Conservation (phyloP, 306 rosid genomes). For the Gastrolobium villosum region DNA sequence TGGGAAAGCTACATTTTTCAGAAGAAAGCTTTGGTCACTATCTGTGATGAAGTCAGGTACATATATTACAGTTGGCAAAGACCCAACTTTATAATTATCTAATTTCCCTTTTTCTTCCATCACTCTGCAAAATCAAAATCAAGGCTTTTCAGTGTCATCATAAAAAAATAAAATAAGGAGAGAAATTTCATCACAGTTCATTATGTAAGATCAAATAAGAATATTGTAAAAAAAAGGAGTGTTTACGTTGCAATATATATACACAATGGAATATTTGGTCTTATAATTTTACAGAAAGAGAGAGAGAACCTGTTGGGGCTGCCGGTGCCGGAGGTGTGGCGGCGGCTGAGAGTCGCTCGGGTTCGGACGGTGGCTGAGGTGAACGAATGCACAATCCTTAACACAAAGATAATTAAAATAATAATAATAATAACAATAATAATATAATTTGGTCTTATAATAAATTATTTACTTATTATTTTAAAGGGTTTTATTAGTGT, state of each 20-base stretch:
- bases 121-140: constrained; percentile 50
- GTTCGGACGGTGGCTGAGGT: neutral
- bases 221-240: no score
- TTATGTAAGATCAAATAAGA: no score
- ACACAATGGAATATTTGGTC: neutral
- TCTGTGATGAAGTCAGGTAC: constrained; percentile 74
- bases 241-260: no score
- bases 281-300: neutral
- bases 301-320: constrained; percentile 2
- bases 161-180: neutral
- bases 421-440: no score
- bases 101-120: constrained; percentile 60
- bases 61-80: constrained; percentile 70
- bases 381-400: neutral
- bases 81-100: constrained; percentile 64
- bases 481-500: no score
- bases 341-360: neutral
- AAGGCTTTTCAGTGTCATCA: constrained; percentile 33
- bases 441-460: no score
- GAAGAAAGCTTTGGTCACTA: constrained; percentile 61
- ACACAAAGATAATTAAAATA: no score
- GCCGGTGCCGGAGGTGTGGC: neutral
- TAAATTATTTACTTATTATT: no score
- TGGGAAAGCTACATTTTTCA: constrained; percentile 59
- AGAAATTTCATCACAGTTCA: neutral